Base-by-base conservation (phyloP, 2,329 filamentous ascomycete genomes). In the Didymella exigua region DNA sequence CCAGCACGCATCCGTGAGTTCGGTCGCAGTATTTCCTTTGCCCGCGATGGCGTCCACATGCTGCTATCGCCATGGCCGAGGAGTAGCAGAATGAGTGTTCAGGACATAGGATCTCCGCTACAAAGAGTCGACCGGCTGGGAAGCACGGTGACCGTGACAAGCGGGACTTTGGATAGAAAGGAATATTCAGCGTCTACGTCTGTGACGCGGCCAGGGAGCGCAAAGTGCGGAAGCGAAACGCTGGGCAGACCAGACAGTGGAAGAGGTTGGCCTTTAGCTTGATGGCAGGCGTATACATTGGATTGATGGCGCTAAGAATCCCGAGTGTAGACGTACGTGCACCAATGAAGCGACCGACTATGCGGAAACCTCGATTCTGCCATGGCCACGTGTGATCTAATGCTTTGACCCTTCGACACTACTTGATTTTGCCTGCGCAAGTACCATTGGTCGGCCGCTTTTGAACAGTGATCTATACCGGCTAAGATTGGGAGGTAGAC, bases 41-140 rank as follows among this genome's bases (percentile, higher is more conserved):
- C 56, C 7, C 56, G 52, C 19, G 53, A 54, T 6, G 31, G 56
- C 4, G 49, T 21, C 3, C 13, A 40, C 14, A 30, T 42, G 36
- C 36, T 61, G 5, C 52, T 68, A 4, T 54, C 53, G 2, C 59
- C 51, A 2, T 68, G 64, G 66, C 64, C 66, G n/a, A 49, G 58
- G 10, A 57, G 49, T 26, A 31, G 48, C 9, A 47, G 52, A 8
- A 30, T 44, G 47, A 60, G 47, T 24, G 19, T 50, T 7, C 46
- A 31, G 13, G 41, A 44, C 9, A 45, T 49, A 33, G 19, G 19
- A 2, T 23, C 26, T 4, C 52, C 41, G 5, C 36, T 24, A 7
- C 2, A 21, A 4, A 31, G 36, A 13, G 13, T 13, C 16, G 30
- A 23, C 26, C 16, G 16, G 8, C 30, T 46, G 13, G 37, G 41